A percentile compares a stretch with the other conserved stretches of the same genome.
phyloP scores from a whole-genome alignment of 2,329 filamentous ascomycete genomes.

The Cytospora paraplurivora region DNA sequence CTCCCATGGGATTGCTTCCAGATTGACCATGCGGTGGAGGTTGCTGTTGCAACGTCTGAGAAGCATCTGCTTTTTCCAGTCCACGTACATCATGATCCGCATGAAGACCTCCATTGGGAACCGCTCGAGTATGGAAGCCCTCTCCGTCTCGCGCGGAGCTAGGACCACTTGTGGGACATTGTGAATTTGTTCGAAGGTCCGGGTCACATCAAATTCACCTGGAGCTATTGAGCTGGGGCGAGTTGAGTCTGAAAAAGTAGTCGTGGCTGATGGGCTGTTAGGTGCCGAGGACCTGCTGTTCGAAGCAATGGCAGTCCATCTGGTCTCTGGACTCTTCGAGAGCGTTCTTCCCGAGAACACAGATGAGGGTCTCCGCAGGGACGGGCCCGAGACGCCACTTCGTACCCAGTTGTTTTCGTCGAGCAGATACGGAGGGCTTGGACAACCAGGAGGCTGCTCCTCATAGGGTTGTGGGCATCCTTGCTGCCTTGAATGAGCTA shows the following conservation, averaged over 20 bases:
- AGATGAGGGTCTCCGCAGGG: slow-evolving; percentile 16
- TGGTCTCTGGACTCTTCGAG: slow-evolving; percentile 18
- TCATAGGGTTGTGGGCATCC: background rate
- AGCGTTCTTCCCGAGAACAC: slow-evolving; percentile 3
- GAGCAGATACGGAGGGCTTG: slow-evolving; percentile 3
- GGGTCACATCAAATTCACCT: background rate
- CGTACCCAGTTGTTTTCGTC: slow-evolving; percentile 3
- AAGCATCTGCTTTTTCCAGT: slow-evolving; percentile 18
- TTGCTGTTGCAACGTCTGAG: slow-evolving; percentile 23
- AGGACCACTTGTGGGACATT: slow-evolving; percentile 9
- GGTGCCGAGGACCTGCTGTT: slow-evolving; percentile 10
- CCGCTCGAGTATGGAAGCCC: slow-evolving; percentile 16
- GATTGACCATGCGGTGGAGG: slow-evolving; percentile 15
- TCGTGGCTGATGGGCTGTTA: slow-evolving; percentile 3
- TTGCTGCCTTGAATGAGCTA: background rate
- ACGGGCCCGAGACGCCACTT: background rate
- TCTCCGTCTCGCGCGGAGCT: slow-evolving; percentile 1
- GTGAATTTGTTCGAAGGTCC: slow-evolving; percentile 23
- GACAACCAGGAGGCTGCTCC: background rate
- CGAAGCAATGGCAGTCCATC: background rate
- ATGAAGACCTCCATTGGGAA: slow-evolving; percentile 25
- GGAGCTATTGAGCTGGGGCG: slow-evolving; percentile 3
- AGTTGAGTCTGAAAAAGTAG: slow-evolving; percentile 7
- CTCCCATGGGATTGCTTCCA: slow-evolving; percentile 25
- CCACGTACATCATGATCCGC: slow-evolving; percentile 25